Conservation (phyloP, 306 rosid genomes). For the Acacia confusa region DNA sequence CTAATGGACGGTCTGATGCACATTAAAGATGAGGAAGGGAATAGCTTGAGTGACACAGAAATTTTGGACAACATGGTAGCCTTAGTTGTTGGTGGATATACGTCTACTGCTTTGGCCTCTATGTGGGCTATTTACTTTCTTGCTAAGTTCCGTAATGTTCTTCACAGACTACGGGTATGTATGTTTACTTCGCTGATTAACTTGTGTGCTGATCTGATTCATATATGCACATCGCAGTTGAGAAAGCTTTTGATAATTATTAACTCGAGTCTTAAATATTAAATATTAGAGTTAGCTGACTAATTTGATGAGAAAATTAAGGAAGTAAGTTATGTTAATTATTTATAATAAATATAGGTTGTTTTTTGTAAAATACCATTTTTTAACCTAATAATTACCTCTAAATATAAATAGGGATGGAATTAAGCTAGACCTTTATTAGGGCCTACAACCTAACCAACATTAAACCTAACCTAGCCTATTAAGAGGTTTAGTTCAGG, state of each 20-base stretch:
- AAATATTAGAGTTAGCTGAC: too few species aligned
- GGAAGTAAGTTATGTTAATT: too few species aligned
- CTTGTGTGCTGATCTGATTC: background rate
- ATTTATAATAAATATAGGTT: too few species aligned
- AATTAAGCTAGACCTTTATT: too few species aligned
- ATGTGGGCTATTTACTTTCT: conserved; percentile 50
- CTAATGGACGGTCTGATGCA: conserved; percentile 56
- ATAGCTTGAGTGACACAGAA: conserved; percentile 42
- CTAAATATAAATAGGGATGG: too few species aligned
- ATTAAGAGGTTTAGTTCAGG: too few species aligned
- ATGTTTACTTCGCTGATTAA: background rate
- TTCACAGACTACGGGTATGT: conserved; percentile 41
- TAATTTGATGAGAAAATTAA: too few species aligned
- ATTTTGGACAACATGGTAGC: conserved; percentile 46
- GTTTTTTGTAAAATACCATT: too few species aligned
- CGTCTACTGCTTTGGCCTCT: conserved; percentile 31
- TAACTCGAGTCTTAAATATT: too few species aligned
- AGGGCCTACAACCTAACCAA: too few species aligned
- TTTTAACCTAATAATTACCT: too few species aligned
- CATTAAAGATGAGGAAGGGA: conserved; percentile 46
- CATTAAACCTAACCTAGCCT: too few species aligned
- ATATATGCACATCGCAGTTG: background rate
- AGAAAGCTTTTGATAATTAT: background rate
- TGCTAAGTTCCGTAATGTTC: conserved; percentile 43
- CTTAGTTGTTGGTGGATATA: conserved; percentile 42